Evolutionary conservation across 1,284 basidiomycete species (phyloP), one percentile per base, ranked within the genome.

Genomic region (Tylopilus sp.): DNA sequence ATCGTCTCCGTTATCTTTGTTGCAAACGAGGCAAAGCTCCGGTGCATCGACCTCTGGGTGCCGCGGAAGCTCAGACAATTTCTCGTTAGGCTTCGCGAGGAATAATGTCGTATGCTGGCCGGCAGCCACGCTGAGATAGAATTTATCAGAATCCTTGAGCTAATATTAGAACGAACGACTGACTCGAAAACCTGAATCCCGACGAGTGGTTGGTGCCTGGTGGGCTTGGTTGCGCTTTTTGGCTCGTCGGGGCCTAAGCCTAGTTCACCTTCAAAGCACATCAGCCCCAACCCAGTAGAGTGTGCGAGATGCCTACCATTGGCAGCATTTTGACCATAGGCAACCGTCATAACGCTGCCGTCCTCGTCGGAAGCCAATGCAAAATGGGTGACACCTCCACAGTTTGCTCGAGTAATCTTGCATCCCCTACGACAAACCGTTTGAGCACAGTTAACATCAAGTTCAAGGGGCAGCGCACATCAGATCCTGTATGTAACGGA

Each of bases 301-400:
- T 9, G 15, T 11, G 3, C 1, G 6, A 19, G 18, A 46, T 2
- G 7, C 53, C 66, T 53, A 84, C 84, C 85, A 59, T 91, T 89
- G 40, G 81, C 76, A 18, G 84, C 82, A 50, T 86, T 89, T 65
- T 95, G 92, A 2, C 92, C 92, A 74, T 89, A 96, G 7, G 82
- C 84, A 37, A 95, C 83, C 9, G 90, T 89, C 84, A 93, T 90
- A 0, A 81, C 72, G 15, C 74, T 70, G 7, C 78, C 82, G 36
- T 92, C 88, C 26, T 86, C 81, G 28, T 88, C 83, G 2, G 81
- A 77, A 0, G 84, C 82, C 15, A 89, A 75, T 16, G 86, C 77
- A 73, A 92, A 95, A 60, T 95, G 88, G 0, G 92, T 94, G n/a
- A 93, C 90, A 15, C 92, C 92, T 19, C 95, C 95, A 38, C 84